Evolutionary conservation across 1,284 basidiomycete species (phyloP).

Genomic region (Heterobasidion annosum): DNA sequence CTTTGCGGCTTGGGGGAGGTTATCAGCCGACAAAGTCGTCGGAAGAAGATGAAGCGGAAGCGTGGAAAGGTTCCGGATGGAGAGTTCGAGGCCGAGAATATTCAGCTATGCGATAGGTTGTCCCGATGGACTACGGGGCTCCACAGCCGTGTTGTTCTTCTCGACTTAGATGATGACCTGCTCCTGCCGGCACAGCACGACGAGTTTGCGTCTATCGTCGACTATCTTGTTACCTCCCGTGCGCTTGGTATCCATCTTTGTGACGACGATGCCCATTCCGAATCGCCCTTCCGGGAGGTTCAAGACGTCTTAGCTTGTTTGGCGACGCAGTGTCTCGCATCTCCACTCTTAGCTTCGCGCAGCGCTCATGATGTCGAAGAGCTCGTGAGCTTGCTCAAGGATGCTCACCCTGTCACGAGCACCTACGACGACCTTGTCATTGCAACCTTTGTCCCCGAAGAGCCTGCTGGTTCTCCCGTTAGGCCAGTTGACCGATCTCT

Average conservation of each 20-base stretch:
- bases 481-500: slow-evolving; percentile 10
- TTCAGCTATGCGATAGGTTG: slow-evolving; percentile 11
- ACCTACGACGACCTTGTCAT: slow-evolving; percentile 22
- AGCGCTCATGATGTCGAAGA: neutral
- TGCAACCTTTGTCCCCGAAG: neutral
- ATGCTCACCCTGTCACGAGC: slow-evolving; percentile 19
- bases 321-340: slow-evolving; percentile 18
- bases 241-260: slow-evolving; percentile 11
- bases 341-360: slow-evolving; percentile 8
- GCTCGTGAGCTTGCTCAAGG: slow-evolving; percentile 17
- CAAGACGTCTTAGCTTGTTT: slow-evolving; percentile 18
- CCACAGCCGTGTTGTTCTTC: slow-evolving; percentile 3
- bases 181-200: slow-evolving; percentile 3
- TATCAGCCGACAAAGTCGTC: neutral
- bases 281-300: neutral
- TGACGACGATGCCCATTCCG: neutral
- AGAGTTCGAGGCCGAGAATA: slow-evolving; percentile 3
- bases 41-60: neutral
- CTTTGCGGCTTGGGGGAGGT: slow-evolving; percentile 9
- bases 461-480: slow-evolving; percentile 8
- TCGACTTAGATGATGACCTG: neutral
- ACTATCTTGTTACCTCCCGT: neutral
- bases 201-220: slow-evolving; percentile 4
- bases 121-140: slow-evolving; percentile 17
- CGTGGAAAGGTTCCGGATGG: neutral